Base-by-base conservation (phyloP, 441 rosid genomes). In the Erodium chrysanthum region DNA sequence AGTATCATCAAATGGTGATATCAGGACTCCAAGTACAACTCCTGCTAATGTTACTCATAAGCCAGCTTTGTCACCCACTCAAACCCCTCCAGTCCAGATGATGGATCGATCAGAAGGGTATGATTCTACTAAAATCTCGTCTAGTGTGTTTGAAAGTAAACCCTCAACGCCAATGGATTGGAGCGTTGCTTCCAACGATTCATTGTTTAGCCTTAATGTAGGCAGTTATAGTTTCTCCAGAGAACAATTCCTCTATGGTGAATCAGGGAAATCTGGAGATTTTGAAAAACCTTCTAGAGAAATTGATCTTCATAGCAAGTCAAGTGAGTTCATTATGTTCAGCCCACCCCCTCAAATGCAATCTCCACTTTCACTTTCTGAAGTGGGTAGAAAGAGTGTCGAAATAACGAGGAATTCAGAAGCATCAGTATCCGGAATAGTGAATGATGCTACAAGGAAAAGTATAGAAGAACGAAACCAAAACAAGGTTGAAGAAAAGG, bases 151-250 rank as follows among this genome's bases (percentile, higher is more conserved):
- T 62, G 86, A 76, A 71, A 78, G 71, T 10, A 74, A 56, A 25
- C 69, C 82, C 21, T 5, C 73, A 11, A 62, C 71, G 6, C 73
- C 73, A 11, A 12, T 54, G 66, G 88, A 79, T 1, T 83, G 95
- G 87, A 89, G 97, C 70, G 60, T 64, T 42, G 77, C 86, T 71
- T 93, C 98, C 10, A 89, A 83, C 52, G 98, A 93, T 0, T 93
- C 97, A 2, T 72, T 89, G 69, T 93, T 93, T 81, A 93, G 98
- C 78, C 70, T 93, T 70, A 83, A 82, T 15, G 60, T 81, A 71
- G 92, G 86, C 27, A 81, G 74, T 68, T 71, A 15, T 74, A 82
- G 85, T 68, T 81, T 86, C 68, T 50, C 81, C 12, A 77, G 78
- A 69, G 95, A 87, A 4, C 5, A 80, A 77, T 33, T 14, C 66